Base-by-base conservation (phyloP, 2,329 filamentous ascomycete species). In the Diplocarpon mali region DNA sequence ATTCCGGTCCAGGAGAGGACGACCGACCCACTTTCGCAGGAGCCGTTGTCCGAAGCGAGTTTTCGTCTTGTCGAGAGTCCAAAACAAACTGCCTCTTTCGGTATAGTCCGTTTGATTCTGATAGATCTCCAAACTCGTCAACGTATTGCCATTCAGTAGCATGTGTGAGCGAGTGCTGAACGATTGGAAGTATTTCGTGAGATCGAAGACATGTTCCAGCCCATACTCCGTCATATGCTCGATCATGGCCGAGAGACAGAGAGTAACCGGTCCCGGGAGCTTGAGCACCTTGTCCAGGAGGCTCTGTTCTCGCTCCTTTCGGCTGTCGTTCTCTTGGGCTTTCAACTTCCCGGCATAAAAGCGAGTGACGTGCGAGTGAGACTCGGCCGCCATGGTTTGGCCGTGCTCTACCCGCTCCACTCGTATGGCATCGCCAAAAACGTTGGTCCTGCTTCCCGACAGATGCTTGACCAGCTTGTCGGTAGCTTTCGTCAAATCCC, bases 171-270 rank as follows among this genome's bases (percentile, higher is more conserved):
- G 74, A 7, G 89, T 86, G 55, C 85, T 95, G 66, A 98, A 98
- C 2, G 88, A 87, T 55, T 95, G 83, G 59, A 98, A 98, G 66
- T 96, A 95, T 57, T 94, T 95, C 1, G 92, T 96, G 35, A 98
- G 68, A 58, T 95, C 84, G 56, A 98, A 95, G 42, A 98, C 86
- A 67, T 96, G 88, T 63, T 96, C 84, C 15, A 98, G 71, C 0
- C 88, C 88, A 61, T 95, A 98, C 53, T 95, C 89, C 14, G 79
- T 81, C 56, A 98, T 70, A 59, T 98, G 89, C 1, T 76, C 85
- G 56, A 98, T 96, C 89, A 98, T 95, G 10, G 89, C 85, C 3
- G 92, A 95, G 12, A 98, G 72, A 64, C 92, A 98, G 34, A 95
- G 80, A 0, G 84, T 95, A 31, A 95, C 86, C 35, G 83, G 73